phyloP scores from a whole-genome alignment of 208 protist species.

The Leishmania braziliensis region DNA sequence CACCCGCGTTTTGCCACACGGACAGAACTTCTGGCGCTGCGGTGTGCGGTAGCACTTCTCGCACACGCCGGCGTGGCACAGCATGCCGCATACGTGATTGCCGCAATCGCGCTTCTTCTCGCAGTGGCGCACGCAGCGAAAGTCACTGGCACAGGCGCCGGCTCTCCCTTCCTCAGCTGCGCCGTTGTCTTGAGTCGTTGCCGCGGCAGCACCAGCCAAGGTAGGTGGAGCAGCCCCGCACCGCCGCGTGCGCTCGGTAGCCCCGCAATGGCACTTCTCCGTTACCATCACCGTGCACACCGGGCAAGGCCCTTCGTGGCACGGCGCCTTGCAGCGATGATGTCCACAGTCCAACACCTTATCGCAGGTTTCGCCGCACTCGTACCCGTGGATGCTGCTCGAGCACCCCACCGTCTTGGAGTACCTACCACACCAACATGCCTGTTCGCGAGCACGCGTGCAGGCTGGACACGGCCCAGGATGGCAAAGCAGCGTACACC shows the following conservation, averaged over 20 bases:
- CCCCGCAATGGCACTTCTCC: constrained; percentile 91
- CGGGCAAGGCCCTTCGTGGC: constrained; percentile 88
- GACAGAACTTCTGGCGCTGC: constrained; percentile 50
- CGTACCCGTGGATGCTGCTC: constrained; percentile 68
- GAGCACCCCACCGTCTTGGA: constrained; percentile 74
- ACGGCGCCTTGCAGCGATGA: constrained; percentile 78
- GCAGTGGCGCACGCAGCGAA: constrained; percentile 55
- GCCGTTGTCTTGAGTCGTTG: background rate
- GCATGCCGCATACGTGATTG: constrained; percentile 71
- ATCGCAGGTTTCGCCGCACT: constrained; percentile 73
- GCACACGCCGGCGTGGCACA: constrained; percentile 84
- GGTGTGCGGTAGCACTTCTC: constrained; percentile 63
- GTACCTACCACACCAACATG: constrained; percentile 84
- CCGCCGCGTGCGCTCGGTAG: constrained; percentile 35
- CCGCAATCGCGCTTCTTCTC: constrained; percentile 77
- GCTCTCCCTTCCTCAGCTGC: background rate
- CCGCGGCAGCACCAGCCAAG: background rate
- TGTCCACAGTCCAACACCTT: constrained; percentile 77
- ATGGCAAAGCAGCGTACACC: constrained; percentile 83
- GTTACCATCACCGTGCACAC: constrained; percentile 67
- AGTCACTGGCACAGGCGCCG: constrained; percentile 12
- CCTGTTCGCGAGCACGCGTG: constrained; percentile 52
- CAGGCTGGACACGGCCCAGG: constrained; percentile 81
- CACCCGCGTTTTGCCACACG: constrained; percentile 49
- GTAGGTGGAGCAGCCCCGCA: constrained; percentile 30